A percentile compares a stretch with the other conserved stretches of the same genome.
Conservation (phyloP, 2,329 filamentous ascomycete genomes). For the Helotiales sp. region DNA sequence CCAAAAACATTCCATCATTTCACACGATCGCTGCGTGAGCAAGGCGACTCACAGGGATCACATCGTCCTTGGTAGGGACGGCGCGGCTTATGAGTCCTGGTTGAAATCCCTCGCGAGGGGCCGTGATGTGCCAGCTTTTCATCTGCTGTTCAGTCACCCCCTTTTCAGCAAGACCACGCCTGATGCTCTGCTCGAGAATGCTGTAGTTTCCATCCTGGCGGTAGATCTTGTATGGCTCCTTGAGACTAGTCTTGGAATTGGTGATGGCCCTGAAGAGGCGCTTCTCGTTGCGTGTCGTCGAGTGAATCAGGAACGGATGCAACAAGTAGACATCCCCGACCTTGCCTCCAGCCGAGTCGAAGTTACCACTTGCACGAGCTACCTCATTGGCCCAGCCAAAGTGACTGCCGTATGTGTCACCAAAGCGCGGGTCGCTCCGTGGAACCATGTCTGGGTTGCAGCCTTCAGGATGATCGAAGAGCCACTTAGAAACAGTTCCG, state of each 20-base stretch:
- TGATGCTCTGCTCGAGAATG: neutral
- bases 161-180: neutral
- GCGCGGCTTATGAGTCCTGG: too few relatives aligned
- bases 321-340: neutral
- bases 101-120: neutral
- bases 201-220: neutral
- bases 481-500: neutral
- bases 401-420: neutral
- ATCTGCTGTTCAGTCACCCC: neutral
- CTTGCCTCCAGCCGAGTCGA: neutral
- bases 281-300: neutral
- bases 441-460: neutral
- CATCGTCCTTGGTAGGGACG: too few relatives aligned
- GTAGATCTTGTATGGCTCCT: neutral
- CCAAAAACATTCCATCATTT: too few relatives aligned
- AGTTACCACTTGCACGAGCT: neutral
- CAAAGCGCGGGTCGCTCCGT: neutral
- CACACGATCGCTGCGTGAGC: too few relatives aligned
- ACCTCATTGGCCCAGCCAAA: neutral
- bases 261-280: neutral
- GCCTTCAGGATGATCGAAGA: neutral
- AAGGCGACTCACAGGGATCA: too few relatives aligned
- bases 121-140: neutral
- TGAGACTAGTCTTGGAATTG: neutral
- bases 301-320: conserved; percentile 4